Evolutionary conservation across 2,329 filamentous ascomycete genomes (phyloP), one percentile per base, ranked within the genome.

Genomic region (Penicillium sp.): DNA sequence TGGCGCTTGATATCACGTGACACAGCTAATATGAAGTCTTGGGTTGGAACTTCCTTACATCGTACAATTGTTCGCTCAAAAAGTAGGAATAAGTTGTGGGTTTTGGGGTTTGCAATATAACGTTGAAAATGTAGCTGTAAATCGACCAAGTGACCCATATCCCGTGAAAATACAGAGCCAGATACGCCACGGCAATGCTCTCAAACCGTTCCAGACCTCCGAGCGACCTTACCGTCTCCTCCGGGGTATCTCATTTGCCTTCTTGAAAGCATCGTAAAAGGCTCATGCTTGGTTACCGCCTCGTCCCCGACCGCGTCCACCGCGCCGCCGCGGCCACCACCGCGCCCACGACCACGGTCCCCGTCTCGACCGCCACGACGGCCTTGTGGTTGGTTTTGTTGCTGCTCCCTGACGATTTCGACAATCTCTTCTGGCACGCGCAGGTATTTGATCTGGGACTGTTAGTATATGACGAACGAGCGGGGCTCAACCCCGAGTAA

Each of bases 381-480:
- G 57, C 71, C 70, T 42, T 71, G 68, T 45, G 73, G 63, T 67
- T 91, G 86, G 60, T 83, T 83, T 70, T 90, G 88, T 75, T 97
- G 93, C 71, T 94, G 90, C 64, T 97, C 93, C 81, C 92, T 96
- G 22, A 94, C 92, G 38, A 91, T 77, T 61, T 97, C 93, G 76
- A 99, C 90, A 59, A 99, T 95, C 75, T 97, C 93, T 77, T 99
- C 93, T 49, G 93, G 92, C 3, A 99, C 91, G 67, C 93, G 87
- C 31, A 99, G 85, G 78, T 96, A 99, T 81, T 99, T 99, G 79
- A 99, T 99, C 94, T 97, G 70, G 51, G 14, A 14, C 11, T 43
- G 40, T 60, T 29, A 58, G 50, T 47, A 36, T 22, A 38, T 43
- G 27, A 18, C 43, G 7, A 46, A 7, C 31, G 45, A 48, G 34